Evolutionary conservation across 345 rosid genomes (phyloP), one percentile per base, ranked within the genome.

Genomic region (Moricandia moricandioides): DNA sequence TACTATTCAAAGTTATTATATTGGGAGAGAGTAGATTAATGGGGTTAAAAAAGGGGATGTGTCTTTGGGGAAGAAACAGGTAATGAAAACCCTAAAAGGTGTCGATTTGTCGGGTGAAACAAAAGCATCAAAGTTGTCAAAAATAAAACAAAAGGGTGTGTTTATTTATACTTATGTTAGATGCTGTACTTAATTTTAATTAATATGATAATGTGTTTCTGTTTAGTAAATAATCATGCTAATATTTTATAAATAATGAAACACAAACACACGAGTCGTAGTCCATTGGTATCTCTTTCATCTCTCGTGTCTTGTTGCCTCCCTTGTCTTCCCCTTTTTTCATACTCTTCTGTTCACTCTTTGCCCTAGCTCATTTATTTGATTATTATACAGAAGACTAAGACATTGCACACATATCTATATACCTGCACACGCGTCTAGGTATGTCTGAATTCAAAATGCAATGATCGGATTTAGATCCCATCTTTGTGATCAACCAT

Each of bases 111-210:
- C 81, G 81, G 81, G 70, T 78, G 81, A 78, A 72, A 78, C 81
- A 78, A 78, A 78, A 78, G 74, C 81, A 78, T 78, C 77, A 78
- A 78, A 78, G 78, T 73, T 78, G 70, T 67, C 78, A 78, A 78
- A 78, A 78, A 39, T 72, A 52, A 66, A 78, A 78, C 81, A 78
- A 62, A 72, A 54, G 74, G 78, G 69, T 78, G 81, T 78, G 78
- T 56, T 78, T 78, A 67, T 78, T 78, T 67, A 78, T 67, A 78
- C 74, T 58, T 51, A 27, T 78, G 81, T 78, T 78, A 75, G 57
- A 55, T 55, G 30, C 60, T 24, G 60, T 55, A 26, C 33, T 35
- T 67, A 13, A 26, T 16, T 49, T 34, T 39, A 55, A 17, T 8
- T 55, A 16, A 29, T 43, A n/a, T 18, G 58, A 65, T 9, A 30